A percentile compares a stretch with the other conserved stretches of the same genome.
Evolutionary conservation across 2,329 filamentous ascomycete genomes (phyloP).

Genomic region (Pseudofabraea citricarpa): DNA sequence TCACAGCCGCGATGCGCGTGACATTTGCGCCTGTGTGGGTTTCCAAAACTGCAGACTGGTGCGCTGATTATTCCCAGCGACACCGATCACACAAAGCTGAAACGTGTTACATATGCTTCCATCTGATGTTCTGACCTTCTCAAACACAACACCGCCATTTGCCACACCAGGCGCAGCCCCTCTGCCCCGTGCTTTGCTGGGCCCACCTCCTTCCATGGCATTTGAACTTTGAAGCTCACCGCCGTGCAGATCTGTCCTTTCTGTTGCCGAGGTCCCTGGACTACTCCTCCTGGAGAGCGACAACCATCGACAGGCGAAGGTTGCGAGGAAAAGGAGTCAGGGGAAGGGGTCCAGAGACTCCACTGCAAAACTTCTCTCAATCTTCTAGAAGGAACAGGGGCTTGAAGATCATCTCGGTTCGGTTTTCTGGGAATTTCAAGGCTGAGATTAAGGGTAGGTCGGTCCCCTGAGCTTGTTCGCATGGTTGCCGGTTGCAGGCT

Average conservation of each 20-base stretch:
- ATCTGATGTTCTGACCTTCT: constrained; percentile 3
- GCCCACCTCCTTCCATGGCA: background rate
- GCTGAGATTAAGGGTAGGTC: background rate
- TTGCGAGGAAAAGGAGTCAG: background rate
- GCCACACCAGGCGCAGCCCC: background rate
- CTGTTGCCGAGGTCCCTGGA: background rate
- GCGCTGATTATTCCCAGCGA: background rate
- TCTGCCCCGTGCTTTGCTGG: too few relatives aligned
- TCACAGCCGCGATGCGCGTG: background rate
- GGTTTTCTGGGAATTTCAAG: background rate
- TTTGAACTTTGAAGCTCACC: background rate
- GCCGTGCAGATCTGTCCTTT: constrained; percentile 1
- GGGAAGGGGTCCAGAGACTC: background rate
- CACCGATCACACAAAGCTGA: constrained; percentile 2
- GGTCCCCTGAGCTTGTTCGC: background rate
- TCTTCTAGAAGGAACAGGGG: background rate
- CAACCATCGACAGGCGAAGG: background rate
- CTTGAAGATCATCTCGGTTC: constrained; percentile 1
- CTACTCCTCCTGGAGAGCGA: too few relatives aligned
- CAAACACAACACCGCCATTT: background rate
- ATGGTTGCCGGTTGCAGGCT: background rate
- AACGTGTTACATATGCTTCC: constrained; percentile 1
- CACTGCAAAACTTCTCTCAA: background rate
- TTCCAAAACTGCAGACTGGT: too few relatives aligned
- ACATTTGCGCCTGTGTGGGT: background rate